Percentiles rank a stretch among this genome's conserved stretches.
phyloP scores from a whole-genome alignment of 805 yeast genomes.

The Kazachstania martiniae region DNA sequence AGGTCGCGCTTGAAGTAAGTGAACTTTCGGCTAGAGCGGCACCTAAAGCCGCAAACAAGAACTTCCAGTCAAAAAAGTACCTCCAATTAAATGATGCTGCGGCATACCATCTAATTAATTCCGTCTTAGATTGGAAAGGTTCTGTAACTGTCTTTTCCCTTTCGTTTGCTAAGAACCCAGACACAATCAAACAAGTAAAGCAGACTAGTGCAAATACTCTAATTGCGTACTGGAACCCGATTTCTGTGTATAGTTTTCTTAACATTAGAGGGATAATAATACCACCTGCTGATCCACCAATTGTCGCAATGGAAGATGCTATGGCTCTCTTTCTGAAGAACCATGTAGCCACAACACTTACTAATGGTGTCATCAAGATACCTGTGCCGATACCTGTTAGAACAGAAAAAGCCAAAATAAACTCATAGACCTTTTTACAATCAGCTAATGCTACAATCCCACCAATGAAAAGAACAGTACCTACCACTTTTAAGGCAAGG shows the following conservation, averaged over 20 bases:
- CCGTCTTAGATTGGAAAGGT: constrained; percentile 31
- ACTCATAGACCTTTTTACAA: constrained; percentile 45
- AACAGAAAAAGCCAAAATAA: constrained; percentile 47
- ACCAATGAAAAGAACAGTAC: constrained; percentile 36
- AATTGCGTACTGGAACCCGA: constrained; percentile 53
- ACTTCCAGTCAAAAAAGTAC: constrained; percentile 35
- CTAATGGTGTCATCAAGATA: constrained; percentile 47
- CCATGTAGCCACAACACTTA: constrained; percentile 59
- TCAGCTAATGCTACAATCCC: constrained; percentile 52
- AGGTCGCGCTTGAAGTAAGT: constrained; percentile 37
- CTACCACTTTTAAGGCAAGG: constrained; percentile 32
- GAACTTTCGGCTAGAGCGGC: constrained; percentile 38
- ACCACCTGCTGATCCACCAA: constrained; percentile 51
- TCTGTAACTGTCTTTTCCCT: constrained; percentile 24
- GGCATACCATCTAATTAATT: constrained; percentile 20
- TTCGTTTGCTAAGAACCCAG: constrained; percentile 33
- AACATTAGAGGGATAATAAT: constrained; percentile 44
- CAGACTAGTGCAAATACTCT: constrained; percentile 42
- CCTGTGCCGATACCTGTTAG: constrained; percentile 51
- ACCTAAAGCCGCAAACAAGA: constrained; percentile 33
- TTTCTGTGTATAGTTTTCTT: constrained; percentile 36
- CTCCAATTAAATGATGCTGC: constrained; percentile 24
- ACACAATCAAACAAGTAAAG: constrained; percentile 28
- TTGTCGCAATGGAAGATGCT: constrained; percentile 40
- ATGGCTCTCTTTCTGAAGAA: constrained; percentile 48